Evolutionary conservation across 495 filamentous ascomycete species (phyloP), one percentile per base, ranked within the genome.

Genomic region (Thermochaetoides thermophila): DNA sequence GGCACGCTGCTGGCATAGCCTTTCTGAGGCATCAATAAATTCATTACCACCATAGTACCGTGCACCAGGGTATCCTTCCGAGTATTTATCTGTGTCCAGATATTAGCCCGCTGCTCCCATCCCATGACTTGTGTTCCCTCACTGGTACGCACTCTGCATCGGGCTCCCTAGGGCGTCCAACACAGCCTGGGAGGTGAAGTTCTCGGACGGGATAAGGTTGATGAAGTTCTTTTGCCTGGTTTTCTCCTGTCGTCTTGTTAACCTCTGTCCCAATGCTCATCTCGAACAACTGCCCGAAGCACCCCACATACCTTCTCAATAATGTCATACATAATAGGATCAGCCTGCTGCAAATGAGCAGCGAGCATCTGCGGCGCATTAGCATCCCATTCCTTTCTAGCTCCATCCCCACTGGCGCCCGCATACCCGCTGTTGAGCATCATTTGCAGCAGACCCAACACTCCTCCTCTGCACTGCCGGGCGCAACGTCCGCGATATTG

Each of bases 11-110:
- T 96, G 89, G 48, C 91, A 96, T 31, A 96, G 57, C 28, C 76
- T 63, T 60, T 97, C 89, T 1, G 84, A 74, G 44, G 84, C 71
- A 46, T 97, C 89, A 48, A 96, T 96, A 55, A 78, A 76, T 55
- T 94, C 83, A 48, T 97, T 97, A 43, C 89, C 89, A 25, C 89
- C 89, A 52, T 97, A 97, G 58, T 97, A 97, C 51, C 89, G 61
- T 27, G 87, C 91, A 31, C 89, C 91, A 29, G 89, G 89, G 45
- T 97, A 97, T 25, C 89, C 89, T 57, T 97, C 89, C 5, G 91
- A 96, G 63, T 97, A 97, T 56, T 97, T 97, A 50, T 97, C 83
- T 87, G 52, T n/a, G n/a, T n/a, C n/a, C n/a, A n/a, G n/a, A n/a
- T n/a, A n/a, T n/a, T n/a, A n/a, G n/a, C n/a, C n/a, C n/a, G n/a